Base-by-base conservation (phyloP, 1,284 basidiomycete genomes). In the Heterobasidion irregulare region DNA sequence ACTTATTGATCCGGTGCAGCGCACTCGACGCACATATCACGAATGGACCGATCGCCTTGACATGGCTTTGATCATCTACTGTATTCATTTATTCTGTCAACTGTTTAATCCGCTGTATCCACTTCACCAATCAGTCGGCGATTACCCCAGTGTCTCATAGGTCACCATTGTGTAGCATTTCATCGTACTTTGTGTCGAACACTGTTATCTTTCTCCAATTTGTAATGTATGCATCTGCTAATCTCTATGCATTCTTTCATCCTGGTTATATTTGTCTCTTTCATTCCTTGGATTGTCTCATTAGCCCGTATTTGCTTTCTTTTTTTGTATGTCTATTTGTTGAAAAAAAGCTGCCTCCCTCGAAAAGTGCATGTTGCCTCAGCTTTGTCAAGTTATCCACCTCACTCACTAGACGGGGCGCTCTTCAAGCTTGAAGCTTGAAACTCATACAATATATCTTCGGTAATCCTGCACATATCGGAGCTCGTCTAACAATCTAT, bases 141-240 rank as follows among this genome's bases (percentile, higher is more conserved):
- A 26, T 18, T 18, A 19, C 13, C 49, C n/a, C 33, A 35, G 26
- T 36, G 33, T 54, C 62, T 60, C 57, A 59, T 62, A 55, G 60
- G 57, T 52, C 61, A 63, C 63, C 59, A 66, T 64, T 64, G 68
- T 76, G 72, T 71, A 74, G 70, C 69, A 57, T 48, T 33, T 33
- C 38, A 41, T 26, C 38, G 10, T 41, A 18, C 46, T 34, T 53
- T 54, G 34, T 52, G 32, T 53, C 35, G 32, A 26, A 55, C 44
- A 32, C 46, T 41, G 38, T 41, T 26, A 5, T 26, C 26, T 26
- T 26, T 26, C 26, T 44, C 43, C 16, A 44, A 6, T 13, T 6
- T 16, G 13, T 54, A 53, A 41, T 53, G 9, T 53, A 55, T 9
- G 16, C 6, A 5, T 43, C 9, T 45, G 43, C n/a, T 56, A 49